Evolutionary conservation across 768 basidiomycete species (phyloP), one percentile per base, ranked within the genome.

Genomic region (Cytidiella melzeri): DNA sequence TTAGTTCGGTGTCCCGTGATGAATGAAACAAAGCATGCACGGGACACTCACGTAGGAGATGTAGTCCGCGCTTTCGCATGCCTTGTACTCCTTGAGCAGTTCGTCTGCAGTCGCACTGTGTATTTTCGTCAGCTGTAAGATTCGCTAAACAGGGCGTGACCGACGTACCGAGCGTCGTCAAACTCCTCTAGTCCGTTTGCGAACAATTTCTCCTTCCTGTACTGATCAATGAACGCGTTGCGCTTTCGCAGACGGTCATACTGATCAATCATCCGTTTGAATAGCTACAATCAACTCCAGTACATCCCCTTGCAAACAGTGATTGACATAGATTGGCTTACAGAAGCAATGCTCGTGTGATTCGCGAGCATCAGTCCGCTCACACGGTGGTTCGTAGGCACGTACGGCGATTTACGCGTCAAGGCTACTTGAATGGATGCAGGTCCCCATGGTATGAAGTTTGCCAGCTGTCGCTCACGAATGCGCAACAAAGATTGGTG

Each of bases 391-490:
- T 85, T 88, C 34, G 88, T 83, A 4, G 81, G 75, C 46, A 96
- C 72, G 61, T 95, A 95, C 5, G 92, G 93, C 13, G 91, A 93
- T 58, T 80, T 84, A 50, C 90, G 83, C 1, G 94, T 96, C 52
- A 97, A 70, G 4, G 96, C 95, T 5, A 99, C 95, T 68, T 99
- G 96, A 59, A 96, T 95, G 28, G 92, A 94, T 4, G 94, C 94
- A 0, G 96, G 96, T 11, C 96, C 96, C 96, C 96, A 99, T 5
- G 96, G 96, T 54, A 99, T 97, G 65, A 99, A 98, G 62, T 90
- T 94, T 13, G 96, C 96, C 21, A 98, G 75, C 59, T 96, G 91
- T 23, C 96, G 81, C 68, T 99, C 96, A 37, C 96, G 85, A 58
- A 99, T 98, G 9, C 96, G 85, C 21, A 99, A 78, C 19, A 99